phyloP scores from a whole-genome alignment of 148 eudicot species.

The Drosera capensis region DNA sequence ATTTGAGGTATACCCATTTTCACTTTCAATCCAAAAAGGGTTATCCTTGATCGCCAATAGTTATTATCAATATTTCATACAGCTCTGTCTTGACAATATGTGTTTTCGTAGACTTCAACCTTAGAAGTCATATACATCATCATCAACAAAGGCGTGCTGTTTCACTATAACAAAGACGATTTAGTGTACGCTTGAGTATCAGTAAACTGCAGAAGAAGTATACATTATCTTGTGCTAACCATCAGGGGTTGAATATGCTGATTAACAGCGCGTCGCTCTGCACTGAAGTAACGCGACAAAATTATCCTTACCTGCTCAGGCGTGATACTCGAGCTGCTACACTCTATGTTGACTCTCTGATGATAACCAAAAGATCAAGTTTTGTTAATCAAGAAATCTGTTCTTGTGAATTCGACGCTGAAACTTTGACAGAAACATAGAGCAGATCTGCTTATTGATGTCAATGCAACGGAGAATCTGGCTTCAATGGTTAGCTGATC shows the following conservation, averaged over 20 bases:
- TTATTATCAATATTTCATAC: no score
- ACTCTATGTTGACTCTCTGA: slow-evolving; percentile 52
- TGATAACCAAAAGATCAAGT: slow-evolving; percentile 21
- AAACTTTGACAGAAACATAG: neutral
- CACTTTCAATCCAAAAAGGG: no score
- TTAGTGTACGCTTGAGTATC: no score
- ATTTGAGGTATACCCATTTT: no score
- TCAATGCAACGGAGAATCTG: slow-evolving; percentile 37
- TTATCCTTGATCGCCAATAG: no score
- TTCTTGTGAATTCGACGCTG: neutral
- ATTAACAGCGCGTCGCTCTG: slow-evolving; percentile 66
- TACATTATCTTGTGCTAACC: slow-evolving; percentile 94
- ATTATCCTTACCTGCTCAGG: slow-evolving; percentile 41
- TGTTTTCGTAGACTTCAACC: no score
- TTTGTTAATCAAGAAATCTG: neutral
- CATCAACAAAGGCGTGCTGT: no score
- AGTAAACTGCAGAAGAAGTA: no score
- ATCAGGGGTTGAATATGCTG: slow-evolving; percentile 72
- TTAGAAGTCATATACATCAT: no score
- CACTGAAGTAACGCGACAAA: no score
- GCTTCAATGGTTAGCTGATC: slow-evolving; percentile 61
- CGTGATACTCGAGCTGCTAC: slow-evolving; percentile 32
- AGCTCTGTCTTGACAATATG: no score
- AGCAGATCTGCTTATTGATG: slow-evolving; percentile 33
- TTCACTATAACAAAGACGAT: no score